These are phyloP conservation scores for Kwoniella bestiolae DNA, from an alignment of 768 basidiomycete species.

Conservation along the genomic window DNA sequence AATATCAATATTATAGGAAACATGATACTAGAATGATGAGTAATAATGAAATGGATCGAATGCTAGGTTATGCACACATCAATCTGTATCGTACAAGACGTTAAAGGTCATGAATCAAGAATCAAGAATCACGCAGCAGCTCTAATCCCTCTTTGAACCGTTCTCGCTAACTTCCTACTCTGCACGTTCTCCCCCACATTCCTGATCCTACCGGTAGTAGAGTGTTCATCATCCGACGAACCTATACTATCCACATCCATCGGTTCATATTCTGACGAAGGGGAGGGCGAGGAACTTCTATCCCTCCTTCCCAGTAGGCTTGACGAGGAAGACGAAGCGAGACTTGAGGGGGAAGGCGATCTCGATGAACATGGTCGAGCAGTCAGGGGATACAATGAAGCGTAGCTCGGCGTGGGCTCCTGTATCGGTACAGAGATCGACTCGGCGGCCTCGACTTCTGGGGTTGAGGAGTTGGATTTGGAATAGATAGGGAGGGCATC, in stretches of 20 bases:
- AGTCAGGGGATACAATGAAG: conserved; percentile 4
- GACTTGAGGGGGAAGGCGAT: conserved; percentile 9
- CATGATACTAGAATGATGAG: no score
- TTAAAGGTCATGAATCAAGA: not conserved
- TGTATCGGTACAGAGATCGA: conserved; percentile 4
- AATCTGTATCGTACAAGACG: no score
- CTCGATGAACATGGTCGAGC: conserved; percentile 4
- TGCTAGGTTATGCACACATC: no score
- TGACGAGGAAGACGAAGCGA: conserved; percentile 1
- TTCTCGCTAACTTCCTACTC: conserved; percentile 2
- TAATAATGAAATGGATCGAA: no score
- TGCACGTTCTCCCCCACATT: not conserved
- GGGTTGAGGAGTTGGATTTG: not conserved
- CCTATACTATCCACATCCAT: conserved; percentile 21
- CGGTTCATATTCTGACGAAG: conserved; percentile 6
- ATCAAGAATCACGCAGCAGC: not conserved
- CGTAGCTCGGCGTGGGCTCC: conserved; percentile 19
- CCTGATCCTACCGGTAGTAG: not conserved
- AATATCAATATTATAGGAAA: no score
- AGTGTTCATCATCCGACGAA: not conserved
- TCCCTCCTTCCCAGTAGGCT: conserved; percentile 10
- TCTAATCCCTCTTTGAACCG: not conserved
- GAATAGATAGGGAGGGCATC: conserved; percentile 52
- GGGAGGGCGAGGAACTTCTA: conserved; percentile 5
- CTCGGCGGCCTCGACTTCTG: no score